phyloP scores from a whole-genome alignment of 202 grass and related monocot genomes.

The Elaeis oleifera region DNA sequence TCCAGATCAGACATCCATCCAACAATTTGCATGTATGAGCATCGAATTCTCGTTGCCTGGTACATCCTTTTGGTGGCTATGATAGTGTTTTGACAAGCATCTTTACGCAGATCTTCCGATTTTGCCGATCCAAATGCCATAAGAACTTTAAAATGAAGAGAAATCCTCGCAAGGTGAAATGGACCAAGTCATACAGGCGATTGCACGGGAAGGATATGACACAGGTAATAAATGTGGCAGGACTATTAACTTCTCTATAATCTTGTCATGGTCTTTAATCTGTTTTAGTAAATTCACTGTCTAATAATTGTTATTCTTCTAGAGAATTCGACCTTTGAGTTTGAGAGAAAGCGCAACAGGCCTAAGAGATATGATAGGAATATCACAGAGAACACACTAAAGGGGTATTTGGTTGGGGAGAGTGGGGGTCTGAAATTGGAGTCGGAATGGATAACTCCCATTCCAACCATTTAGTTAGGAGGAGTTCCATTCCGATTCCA shows the following conservation, averaged over 20 bases:
- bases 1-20: no score
- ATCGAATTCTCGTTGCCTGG: no score
- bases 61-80: no score
- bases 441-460: no score
- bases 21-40: no score
- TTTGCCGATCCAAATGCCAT: constrained; percentile 97
- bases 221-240: constrained; percentile 27
- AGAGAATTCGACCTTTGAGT: constrained; percentile 85
- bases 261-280: no score
- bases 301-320: neutral
- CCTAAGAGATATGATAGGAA: constrained; percentile 82
- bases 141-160: constrained; percentile 99
- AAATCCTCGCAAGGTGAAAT: constrained; percentile 98
- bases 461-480: no score
- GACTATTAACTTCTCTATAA: no score
- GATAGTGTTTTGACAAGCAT: neutral
- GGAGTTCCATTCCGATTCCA: no score
- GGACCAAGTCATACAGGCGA: constrained; percentile 79
- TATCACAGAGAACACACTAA: constrained; percentile 47
- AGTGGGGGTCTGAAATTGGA: no score
- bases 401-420: no score
- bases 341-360: constrained; percentile 92
- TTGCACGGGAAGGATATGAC: constrained; percentile 97
- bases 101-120: constrained; percentile 61
- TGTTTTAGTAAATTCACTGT: no score